A percentile compares a stretch with the other conserved stretches of the same genome.
These are phyloP conservation scores for Globisporangium echinulatum DNA, from an alignment of 352 stramenopile species.

Conservation along the genomic window DNA sequence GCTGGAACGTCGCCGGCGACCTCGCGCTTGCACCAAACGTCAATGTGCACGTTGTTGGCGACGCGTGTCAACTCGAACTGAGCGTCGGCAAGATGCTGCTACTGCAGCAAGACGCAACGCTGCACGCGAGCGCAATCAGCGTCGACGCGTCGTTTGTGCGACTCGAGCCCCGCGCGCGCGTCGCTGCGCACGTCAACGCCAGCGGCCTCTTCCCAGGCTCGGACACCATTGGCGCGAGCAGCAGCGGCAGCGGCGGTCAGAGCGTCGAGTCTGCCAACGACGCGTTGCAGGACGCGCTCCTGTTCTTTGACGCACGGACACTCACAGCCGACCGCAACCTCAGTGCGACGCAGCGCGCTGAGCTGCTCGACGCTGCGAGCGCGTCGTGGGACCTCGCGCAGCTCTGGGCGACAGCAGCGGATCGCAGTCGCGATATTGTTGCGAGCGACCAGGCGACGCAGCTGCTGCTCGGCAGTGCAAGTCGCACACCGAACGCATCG, in stretches of 20 bases:
- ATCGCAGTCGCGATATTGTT: conserved; percentile 12
- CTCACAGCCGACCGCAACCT: conserved; percentile 12
- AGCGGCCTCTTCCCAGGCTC: conserved; percentile 32
- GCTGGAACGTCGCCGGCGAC: conserved; percentile 55
- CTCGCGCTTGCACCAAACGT: conserved; percentile 34
- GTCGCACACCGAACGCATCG: conserved; percentile 4
- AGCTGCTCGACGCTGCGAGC: conserved; percentile 33
- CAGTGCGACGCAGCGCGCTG: neutral
- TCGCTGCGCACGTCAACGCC: conserved; percentile 24
- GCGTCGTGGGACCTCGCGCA: conserved; percentile 42
- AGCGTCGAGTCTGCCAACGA: conserved; percentile 28
- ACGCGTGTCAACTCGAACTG: conserved; percentile 52
- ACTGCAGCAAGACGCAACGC: conserved; percentile 21
- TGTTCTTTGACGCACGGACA: conserved; percentile 47
- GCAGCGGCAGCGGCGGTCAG: conserved; percentile 47
- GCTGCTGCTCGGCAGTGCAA: conserved; percentile 48
- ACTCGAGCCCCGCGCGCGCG: conserved; percentile 26
- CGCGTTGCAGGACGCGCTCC: conserved; percentile 22
- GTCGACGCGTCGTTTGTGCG: conserved; percentile 62
- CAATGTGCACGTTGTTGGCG: conserved; percentile 30
- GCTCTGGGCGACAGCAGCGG: conserved; percentile 23
- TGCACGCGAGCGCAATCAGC: conserved; percentile 38
- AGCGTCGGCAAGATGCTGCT: conserved; percentile 50
- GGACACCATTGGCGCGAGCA: conserved; percentile 38
- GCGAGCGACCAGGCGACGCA: conserved; percentile 22